A percentile compares a stretch with the other conserved stretches of the same genome.
Conservation (phyloP, 495 filamentous ascomycete genomes). For the Bacidia rubella region DNA sequence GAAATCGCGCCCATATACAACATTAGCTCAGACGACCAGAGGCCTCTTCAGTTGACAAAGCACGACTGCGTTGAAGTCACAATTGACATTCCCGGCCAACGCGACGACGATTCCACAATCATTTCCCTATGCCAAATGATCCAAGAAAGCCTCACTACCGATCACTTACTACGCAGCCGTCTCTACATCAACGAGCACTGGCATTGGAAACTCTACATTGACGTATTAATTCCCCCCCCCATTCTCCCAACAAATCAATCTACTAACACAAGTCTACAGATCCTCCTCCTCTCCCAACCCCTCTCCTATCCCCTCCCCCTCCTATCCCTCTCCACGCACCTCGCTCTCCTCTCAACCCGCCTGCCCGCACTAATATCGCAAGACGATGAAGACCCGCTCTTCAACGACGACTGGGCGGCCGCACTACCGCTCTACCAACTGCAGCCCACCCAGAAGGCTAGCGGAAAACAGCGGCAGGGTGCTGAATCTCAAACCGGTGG, state of each 20-base stretch:
- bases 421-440: conserved; percentile 68
- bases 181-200: conserved; percentile 76
- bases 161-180: conserved; percentile 51
- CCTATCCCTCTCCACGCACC: conserved; percentile 82
- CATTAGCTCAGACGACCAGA: conserved; percentile 20
- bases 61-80: conserved; percentile 19
- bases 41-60: conserved; percentile 17
- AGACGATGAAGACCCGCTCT: conserved; percentile 86
- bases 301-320: conserved; percentile 76
- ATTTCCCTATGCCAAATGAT: conserved; percentile 80
- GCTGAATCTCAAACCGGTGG: no score
- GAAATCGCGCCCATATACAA: conserved; percentile 15
- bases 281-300: conserved; percentile 83
- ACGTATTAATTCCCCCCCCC: conserved; percentile 44
- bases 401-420: conserved; percentile 95
- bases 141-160: conserved; percentile 72
- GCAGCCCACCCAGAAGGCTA: conserved; percentile 20
- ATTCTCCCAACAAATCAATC: conserved; percentile 3
- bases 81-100: conserved; percentile 21
- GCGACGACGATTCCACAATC: conserved; percentile 83
- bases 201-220: conserved; percentile 93
- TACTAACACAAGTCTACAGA: conserved; percentile 34
- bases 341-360: conserved; percentile 81
- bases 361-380: conserved; percentile 74
- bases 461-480: conserved; percentile 4